phyloP scores from a whole-genome alignment of 352 stramenopile genomes.

The Phytophthora multivora region DNA sequence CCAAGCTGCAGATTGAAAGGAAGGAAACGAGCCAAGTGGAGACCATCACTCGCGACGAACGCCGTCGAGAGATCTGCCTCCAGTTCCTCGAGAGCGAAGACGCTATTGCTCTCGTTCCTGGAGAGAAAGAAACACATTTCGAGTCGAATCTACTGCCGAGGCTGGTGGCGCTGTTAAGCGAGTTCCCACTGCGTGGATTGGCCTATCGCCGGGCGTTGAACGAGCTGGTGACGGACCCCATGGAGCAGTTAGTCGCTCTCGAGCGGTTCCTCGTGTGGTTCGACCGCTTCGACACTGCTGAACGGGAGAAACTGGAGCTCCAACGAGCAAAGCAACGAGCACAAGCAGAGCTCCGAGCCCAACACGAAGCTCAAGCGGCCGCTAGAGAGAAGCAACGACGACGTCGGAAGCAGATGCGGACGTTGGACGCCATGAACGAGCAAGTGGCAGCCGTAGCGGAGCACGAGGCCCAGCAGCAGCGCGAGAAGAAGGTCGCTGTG shows the following conservation, averaged over 20 bases:
- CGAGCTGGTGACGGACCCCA: slow-evolving; percentile 39
- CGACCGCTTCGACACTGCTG: slow-evolving; percentile 45
- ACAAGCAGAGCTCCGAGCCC: slow-evolving; percentile 40
- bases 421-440: slow-evolving; percentile 36
- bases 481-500: slow-evolving; percentile 38
- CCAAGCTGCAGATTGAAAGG: slow-evolving; percentile 63
- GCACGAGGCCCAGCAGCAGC: slow-evolving; percentile 31
- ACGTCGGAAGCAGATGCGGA: slow-evolving; percentile 45
- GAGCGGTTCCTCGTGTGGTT: slow-evolving; percentile 63
- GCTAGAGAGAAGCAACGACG: slow-evolving; percentile 35
- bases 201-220: slow-evolving; percentile 55
- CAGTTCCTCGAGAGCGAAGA: slow-evolving; percentile 54
- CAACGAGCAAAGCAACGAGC: slow-evolving; percentile 47
- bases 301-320: slow-evolving; percentile 57
- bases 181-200: slow-evolving; percentile 60
- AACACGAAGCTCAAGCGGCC: slow-evolving; percentile 40
- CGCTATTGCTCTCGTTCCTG: slow-evolving; percentile 28
- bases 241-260: slow-evolving; percentile 53
- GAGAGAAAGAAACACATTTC: slow-evolving; percentile 30
- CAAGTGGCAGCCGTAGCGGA: slow-evolving; percentile 44
- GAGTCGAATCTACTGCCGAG: slow-evolving; percentile 67
- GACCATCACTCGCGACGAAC: slow-evolving; percentile 21
- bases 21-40: slow-evolving; percentile 49
- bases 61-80: slow-evolving; percentile 27
- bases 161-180: slow-evolving; percentile 50